Evolutionary conservation across 1,139 yeast species (phyloP).

Genomic region (Saccharomyces hybrid): DNA sequence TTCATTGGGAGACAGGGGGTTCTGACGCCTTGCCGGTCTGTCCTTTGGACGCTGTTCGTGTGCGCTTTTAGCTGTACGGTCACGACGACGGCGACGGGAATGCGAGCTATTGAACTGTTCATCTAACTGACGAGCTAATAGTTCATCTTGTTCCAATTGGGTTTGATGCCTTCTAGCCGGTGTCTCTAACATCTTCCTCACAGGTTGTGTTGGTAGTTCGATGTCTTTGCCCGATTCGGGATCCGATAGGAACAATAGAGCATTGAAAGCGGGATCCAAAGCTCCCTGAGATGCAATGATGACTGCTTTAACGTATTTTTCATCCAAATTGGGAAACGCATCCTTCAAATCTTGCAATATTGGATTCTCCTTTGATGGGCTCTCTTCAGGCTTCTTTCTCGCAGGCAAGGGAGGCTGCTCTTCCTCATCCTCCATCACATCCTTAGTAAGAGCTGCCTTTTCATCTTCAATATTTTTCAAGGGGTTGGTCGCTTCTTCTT

Average conservation of each 20-base stretch:
- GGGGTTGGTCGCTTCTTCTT: neutral
- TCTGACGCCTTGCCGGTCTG: slow-evolving; percentile 20
- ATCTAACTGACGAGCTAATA: slow-evolving; percentile 74
- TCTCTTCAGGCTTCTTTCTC: slow-evolving; percentile 41
- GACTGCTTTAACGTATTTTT: slow-evolving; percentile 63
- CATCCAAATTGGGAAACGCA: slow-evolving; percentile 76
- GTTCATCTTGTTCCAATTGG: slow-evolving; percentile 71
- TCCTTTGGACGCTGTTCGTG: slow-evolving; percentile 19
- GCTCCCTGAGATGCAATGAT: slow-evolving; percentile 79
- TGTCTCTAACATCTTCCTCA: slow-evolving; percentile 26
- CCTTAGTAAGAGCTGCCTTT: neutral
- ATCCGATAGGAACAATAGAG: slow-evolving; percentile 72
- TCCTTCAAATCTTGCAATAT: slow-evolving; percentile 43
- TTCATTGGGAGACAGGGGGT: slow-evolving; percentile 11
- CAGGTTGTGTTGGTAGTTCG: slow-evolving; percentile 39
- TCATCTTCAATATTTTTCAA: neutral
- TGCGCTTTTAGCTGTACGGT: slow-evolving; percentile 9
- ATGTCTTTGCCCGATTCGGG: slow-evolving; percentile 59
- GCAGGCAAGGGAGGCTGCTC: slow-evolving; percentile 63
- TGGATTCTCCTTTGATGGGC: slow-evolving; percentile 43
- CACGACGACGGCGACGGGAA: slow-evolving; percentile 10
- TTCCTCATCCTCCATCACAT: slow-evolving; percentile 3
- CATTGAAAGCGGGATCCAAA: slow-evolving; percentile 82
- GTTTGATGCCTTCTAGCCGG: slow-evolving; percentile 28
- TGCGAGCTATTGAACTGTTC: slow-evolving; percentile 46